Percentiles rank a stretch among this genome's conserved stretches.
phyloP scores from a whole-genome alignment of 768 basidiomycete species.

The Termitomyces sp. region DNA sequence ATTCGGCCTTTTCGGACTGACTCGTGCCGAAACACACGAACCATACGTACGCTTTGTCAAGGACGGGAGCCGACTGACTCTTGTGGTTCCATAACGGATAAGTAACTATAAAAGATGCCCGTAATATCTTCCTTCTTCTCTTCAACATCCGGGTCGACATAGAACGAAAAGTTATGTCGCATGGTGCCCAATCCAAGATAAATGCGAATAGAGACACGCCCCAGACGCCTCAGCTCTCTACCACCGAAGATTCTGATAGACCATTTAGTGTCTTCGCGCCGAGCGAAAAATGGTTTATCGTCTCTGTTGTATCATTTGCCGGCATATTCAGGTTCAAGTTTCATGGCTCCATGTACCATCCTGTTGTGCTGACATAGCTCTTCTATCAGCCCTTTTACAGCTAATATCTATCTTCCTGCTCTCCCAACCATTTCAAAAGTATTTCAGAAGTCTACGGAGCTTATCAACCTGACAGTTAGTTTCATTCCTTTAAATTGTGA shows the following conservation, averaged over 20 bases:
- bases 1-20: too few species aligned
- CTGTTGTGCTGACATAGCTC: not conserved
- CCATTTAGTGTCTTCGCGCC: constrained; percentile 45
- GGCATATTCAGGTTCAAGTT: constrained; percentile 54
- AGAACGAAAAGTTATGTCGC: not conserved
- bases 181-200: not conserved
- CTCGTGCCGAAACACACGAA: too few species aligned
- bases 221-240: not conserved
- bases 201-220: not conserved
- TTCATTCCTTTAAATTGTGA: constrained; percentile 18
- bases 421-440: constrained; percentile 61
- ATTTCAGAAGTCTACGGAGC: constrained; percentile 62
- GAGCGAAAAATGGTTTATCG: constrained; percentile 66
- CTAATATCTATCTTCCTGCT: constrained; percentile 77
- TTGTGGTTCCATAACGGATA: too few species aligned
- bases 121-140: too few species aligned
- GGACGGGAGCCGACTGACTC: too few species aligned
- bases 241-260: not conserved
- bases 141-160: not conserved
- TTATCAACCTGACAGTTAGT: constrained; percentile 70
- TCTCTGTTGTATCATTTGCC: constrained; percentile 50
- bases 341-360: not conserved
- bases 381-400: constrained; percentile 27
- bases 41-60: too few species aligned
- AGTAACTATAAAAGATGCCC: too few species aligned